A percentile compares a stretch with the other conserved stretches of the same genome.
Conservation (phyloP, 139 green algal genomes). For the Micromonas pusilla region DNA sequence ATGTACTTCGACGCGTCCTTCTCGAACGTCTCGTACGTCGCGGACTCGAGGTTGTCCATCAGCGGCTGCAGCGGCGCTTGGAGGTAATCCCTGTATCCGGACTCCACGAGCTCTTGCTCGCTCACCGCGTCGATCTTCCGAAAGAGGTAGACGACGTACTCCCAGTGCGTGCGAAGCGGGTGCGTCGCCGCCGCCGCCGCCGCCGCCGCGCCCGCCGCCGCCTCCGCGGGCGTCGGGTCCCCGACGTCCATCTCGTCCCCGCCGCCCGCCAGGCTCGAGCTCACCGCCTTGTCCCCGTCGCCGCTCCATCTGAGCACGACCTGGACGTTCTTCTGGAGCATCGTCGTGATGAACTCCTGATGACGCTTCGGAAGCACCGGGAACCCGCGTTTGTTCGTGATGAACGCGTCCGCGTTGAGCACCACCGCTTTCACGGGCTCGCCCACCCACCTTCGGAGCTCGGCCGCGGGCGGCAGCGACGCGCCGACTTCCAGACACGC, state of each 20-base stretch:
- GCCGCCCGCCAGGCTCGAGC: background rate
- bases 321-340: constrained; percentile 66
- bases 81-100: constrained; percentile 85
- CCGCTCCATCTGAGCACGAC: constrained; percentile 33
- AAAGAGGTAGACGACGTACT: constrained; percentile 92
- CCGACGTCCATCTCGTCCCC: background rate
- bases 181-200: constrained; percentile 26
- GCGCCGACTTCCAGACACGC: constrained; percentile 56
- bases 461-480: constrained; percentile 33
- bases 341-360: constrained; percentile 61
- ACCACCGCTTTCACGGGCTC: constrained; percentile 82
- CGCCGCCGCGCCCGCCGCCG: background rate
- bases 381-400: constrained; percentile 77
- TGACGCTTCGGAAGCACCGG: constrained; percentile 70
- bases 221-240: background rate
- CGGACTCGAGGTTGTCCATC: constrained; percentile 91
- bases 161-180: constrained; percentile 71
- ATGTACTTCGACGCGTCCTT: constrained; percentile 88
- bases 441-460: constrained; percentile 51
- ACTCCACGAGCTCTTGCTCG: constrained; percentile 53
- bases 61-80: constrained; percentile 80
- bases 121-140: constrained; percentile 30
- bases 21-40: constrained; percentile 98
- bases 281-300: background rate
- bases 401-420: constrained; percentile 66